Percentiles rank a stretch among this genome's conserved stretches.
These are phyloP conservation scores for Casaregolazyma suthepensis DNA, from an alignment of 1,139 yeast genomes.

Conservation along the genomic window DNA sequence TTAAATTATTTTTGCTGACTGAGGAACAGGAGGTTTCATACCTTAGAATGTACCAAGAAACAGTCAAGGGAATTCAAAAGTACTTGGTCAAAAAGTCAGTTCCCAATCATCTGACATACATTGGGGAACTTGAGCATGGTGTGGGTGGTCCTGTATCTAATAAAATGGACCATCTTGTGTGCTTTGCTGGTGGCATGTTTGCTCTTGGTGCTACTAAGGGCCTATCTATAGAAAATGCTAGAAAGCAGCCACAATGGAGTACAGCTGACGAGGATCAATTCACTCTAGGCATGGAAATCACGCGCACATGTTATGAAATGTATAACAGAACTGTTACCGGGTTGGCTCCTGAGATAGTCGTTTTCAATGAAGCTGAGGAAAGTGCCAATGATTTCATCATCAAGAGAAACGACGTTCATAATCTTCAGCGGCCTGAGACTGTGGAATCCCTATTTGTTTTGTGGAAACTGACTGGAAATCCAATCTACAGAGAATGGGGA, in stretches of 20 bases:
- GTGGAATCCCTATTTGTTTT: conserved; percentile 82
- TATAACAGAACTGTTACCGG: conserved; percentile 71
- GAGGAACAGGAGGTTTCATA: conserved; percentile 54
- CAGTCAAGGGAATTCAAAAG: conserved; percentile 67
- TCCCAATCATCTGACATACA: conserved; percentile 59
- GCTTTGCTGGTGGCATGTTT: conserved; percentile 85
- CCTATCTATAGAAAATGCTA: conserved; percentile 46
- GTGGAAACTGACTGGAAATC: conserved; percentile 75
- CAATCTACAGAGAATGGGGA: conserved; percentile 84
- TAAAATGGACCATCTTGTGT: conserved; percentile 92
- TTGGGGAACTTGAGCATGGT: conserved; percentile 78
- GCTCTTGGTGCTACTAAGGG: conserved; percentile 92
- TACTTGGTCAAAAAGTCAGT: conserved; percentile 55
- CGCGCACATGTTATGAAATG: conserved; percentile 79
- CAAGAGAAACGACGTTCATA: conserved; percentile 70
- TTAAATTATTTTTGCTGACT: conserved; percentile 83
- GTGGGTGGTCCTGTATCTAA: conserved; percentile 51
- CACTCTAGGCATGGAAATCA: conserved; percentile 64
- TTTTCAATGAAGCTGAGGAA: conserved; percentile 50
- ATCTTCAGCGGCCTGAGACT: conserved; percentile 89
- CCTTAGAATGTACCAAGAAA: conserved; percentile 68
- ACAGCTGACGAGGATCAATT: conserved; percentile 50
- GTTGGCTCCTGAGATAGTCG: conserved; percentile 81
- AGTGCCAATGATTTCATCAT: conserved; percentile 54
- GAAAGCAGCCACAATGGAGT: conserved; percentile 40